Conservation (phyloP, 768 basidiomycete genomes). For the Arthromyces matolae region DNA sequence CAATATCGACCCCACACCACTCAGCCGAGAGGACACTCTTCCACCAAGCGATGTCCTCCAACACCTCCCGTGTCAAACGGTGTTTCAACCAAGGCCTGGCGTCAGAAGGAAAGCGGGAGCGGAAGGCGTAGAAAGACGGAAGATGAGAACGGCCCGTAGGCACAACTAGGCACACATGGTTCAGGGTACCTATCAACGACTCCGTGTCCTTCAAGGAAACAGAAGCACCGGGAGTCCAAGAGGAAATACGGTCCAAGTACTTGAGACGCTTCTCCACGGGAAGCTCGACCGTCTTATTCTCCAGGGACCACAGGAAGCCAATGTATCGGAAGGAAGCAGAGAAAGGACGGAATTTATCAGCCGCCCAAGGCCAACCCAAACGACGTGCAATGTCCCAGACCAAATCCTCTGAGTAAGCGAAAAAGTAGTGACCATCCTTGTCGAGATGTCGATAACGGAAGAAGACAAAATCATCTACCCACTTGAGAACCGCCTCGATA, state of each 20-base stretch:
- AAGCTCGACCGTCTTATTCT: constrained; percentile 25
- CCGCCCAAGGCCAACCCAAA: constrained; percentile 35
- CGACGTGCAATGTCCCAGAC: constrained; percentile 19
- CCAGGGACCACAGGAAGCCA: constrained; percentile 35
- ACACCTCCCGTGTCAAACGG: constrained; percentile 10
- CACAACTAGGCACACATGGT: no score
- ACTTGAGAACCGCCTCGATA: not conserved
- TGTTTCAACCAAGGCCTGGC: constrained; percentile 9
- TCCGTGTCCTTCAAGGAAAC: constrained; percentile 21
- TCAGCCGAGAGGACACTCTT: not conserved
- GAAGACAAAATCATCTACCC: not conserved
- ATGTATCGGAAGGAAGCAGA: constrained; percentile 29
- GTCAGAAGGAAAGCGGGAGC: constrained; percentile 29
- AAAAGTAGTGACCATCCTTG: not conserved
- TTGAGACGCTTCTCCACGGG: constrained; percentile 26
- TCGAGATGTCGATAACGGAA: not conserved
- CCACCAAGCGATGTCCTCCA: constrained; percentile 27
- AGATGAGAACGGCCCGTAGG: no score
- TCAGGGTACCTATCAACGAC: constrained; percentile 20
- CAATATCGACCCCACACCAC: not conserved
- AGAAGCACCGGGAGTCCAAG: constrained; percentile 11
- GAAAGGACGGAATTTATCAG: constrained; percentile 26
- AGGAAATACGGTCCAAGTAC: constrained; percentile 22
- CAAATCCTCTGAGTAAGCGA: not conserved
- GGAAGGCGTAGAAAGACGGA: no score